These are phyloP conservation scores for Triticum timopheevii DNA, from an alignment of 176 grass and related monocot genomes.

Conservation along the genomic window DNA sequence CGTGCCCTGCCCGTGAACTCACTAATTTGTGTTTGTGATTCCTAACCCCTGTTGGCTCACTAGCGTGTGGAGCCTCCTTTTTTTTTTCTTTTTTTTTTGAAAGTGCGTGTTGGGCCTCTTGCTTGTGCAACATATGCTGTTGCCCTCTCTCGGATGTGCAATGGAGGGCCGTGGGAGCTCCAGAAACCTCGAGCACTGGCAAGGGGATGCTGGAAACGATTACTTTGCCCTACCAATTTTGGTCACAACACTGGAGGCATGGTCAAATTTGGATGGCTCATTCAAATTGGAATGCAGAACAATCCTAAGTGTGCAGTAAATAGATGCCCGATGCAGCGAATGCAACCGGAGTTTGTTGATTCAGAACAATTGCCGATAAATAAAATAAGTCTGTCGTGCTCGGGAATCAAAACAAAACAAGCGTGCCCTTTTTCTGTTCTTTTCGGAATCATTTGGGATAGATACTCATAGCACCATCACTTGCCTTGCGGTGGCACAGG, in stretches of 20 bases:
- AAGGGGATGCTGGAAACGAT: not conserved
- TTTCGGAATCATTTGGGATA: not conserved
- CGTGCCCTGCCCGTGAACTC: slow-evolving; percentile 15
- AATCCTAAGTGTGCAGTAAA: not conserved
- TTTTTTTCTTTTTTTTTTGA: too few species aligned
- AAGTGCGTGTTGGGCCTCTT: not conserved
- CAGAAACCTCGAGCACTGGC: not conserved
- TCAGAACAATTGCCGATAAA: not conserved
- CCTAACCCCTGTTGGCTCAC: not conserved
- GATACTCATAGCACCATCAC: not conserved
- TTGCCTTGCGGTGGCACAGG: not conserved
- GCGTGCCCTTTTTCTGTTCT: not conserved
- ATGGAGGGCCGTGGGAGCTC: not conserved
- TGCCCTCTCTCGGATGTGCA: not conserved
- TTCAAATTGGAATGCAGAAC: not conserved
- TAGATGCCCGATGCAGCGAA: not conserved
- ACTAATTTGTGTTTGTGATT: not conserved
- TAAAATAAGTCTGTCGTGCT: not conserved
- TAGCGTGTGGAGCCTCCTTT: not conserved
- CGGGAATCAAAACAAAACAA: not conserved
- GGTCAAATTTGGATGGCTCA: not conserved
- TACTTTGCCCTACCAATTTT: not conserved
- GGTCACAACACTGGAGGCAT: not conserved
- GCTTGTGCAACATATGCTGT: not conserved
- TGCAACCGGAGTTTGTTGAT: not conserved